Conservation (phyloP, 345 rosid genomes). For the Noccaea bulbosa region DNA sequence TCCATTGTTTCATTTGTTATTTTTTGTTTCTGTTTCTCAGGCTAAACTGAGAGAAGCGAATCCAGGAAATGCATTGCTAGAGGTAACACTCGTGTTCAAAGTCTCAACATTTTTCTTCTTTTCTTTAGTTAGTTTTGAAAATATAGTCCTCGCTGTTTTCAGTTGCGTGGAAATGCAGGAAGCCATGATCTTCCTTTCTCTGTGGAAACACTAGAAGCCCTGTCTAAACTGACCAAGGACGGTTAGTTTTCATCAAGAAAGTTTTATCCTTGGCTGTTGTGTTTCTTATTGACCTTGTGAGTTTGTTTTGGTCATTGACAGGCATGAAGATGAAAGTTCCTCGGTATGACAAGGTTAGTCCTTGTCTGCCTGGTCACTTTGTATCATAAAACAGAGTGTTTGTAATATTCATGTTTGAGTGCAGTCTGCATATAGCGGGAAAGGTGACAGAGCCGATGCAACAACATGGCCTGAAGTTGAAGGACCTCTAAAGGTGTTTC, state of each 20-base stretch:
- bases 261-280: conserved; percentile 8
- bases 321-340: conserved; percentile 94
- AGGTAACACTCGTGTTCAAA: conserved; percentile 50
- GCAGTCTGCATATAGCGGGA: conserved; percentile 90
- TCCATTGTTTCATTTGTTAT: background rate
- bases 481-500: conserved; percentile 79
- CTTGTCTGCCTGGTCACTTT: background rate
- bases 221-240: conserved; percentile 68
- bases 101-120: conserved; percentile 5
- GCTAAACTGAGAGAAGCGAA: conserved; percentile 70
- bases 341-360: conserved; percentile 82
- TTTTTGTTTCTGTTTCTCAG: conserved; percentile 36
- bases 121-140: conserved; percentile 9
- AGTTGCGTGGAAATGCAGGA: conserved; percentile 97
- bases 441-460: conserved; percentile 91
- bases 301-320: conserved; percentile 45
- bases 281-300: conserved; percentile 25
- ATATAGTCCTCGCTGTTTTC: conserved; percentile 15
- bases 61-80: conserved; percentile 83
- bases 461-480: conserved; percentile 86
- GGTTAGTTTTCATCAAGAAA: conserved; percentile 51
- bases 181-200: conserved; percentile 95
- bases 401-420: conserved; percentile 32
- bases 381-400: conserved; percentile 10
- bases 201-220: conserved; percentile 61